These are phyloP conservation scores for Lathyrus aphaca DNA, from an alignment of 306 rosid genomes.

Conservation along the genomic window DNA sequence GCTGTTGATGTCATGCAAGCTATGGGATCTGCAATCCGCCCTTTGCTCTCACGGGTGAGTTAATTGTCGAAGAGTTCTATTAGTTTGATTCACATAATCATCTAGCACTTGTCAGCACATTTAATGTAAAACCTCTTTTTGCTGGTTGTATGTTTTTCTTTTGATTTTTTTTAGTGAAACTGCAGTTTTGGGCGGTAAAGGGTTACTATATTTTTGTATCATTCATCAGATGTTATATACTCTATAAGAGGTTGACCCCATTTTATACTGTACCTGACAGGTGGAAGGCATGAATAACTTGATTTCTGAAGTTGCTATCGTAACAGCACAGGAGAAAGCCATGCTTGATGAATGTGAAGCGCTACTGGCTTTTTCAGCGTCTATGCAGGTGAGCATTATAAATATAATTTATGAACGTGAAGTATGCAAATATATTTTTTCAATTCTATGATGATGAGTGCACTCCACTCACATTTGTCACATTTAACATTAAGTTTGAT, in stretches of 20 bases:
- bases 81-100: constrained; percentile 30
- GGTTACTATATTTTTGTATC: not conserved
- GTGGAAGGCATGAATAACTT: constrained; percentile 70
- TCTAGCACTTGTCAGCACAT: not conserved
- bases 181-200: constrained; percentile 3
- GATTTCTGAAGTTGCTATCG: constrained; percentile 77
- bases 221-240: constrained; percentile 28
- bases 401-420: constrained; percentile 30
- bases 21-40: constrained; percentile 83
- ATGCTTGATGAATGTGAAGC: constrained; percentile 86
- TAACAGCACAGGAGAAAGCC: constrained; percentile 83
- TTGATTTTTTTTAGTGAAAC: constrained; percentile 30
- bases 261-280: constrained; percentile 47
- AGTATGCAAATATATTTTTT: constrained; percentile 5
- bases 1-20: constrained; percentile 90
- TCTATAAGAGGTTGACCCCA: constrained; percentile 29
- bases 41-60: constrained; percentile 78
- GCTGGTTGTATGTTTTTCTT: constrained; percentile 24
- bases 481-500: constrained; percentile 9
- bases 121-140: constrained; percentile 8
- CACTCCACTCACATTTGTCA: constrained; percentile 3
- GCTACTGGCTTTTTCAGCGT: constrained; percentile 65
- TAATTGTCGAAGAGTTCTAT: constrained; percentile 21
- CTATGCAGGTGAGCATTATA: constrained; percentile 75
- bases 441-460: constrained; percentile 16